Conservation (phyloP, 257 asterid species). For the Verbena officinalis region DNA sequence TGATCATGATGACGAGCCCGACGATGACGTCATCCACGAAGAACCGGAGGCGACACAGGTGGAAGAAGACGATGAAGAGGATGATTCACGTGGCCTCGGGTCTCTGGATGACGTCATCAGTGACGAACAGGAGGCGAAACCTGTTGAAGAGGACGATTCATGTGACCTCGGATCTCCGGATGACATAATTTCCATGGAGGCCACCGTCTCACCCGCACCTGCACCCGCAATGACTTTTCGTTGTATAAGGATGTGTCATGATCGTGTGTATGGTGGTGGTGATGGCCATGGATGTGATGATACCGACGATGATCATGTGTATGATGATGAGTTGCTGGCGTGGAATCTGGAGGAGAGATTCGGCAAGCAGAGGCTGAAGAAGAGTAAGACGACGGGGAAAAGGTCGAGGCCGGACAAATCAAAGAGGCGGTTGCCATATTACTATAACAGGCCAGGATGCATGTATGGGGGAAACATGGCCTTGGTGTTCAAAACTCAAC, state of each 20-base stretch:
- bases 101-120: too few species aligned
- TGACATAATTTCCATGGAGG: too few species aligned
- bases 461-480: slow-evolving; percentile 42
- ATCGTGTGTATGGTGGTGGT: not conserved
- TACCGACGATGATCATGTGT: slow-evolving; percentile 14
- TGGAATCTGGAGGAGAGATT: slow-evolving; percentile 38
- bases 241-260: too few species aligned
- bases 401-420: slow-evolving; percentile 36
- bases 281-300: not conserved
- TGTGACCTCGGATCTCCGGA: too few species aligned
- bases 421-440: slow-evolving; percentile 37
- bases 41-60: not conserved
- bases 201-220: too few species aligned
- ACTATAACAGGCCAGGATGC: slow-evolving; percentile 42
- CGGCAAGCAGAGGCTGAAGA: slow-evolving; percentile 52
- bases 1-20: not conserved
- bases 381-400: slow-evolving; percentile 47
- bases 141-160: too few species aligned
- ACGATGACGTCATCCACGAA: not conserved
- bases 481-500: slow-evolving; percentile 35
- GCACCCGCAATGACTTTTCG: too few species aligned
- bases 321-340: slow-evolving; percentile 59
- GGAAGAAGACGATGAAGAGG: too few species aligned
- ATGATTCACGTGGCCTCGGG: too few species aligned
- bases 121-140: too few species aligned